Evolutionary conservation across 2,329 filamentous ascomycete species (phyloP), one percentile per base, ranked within the genome.

Genomic region (Calonectria hawksworthii): DNA sequence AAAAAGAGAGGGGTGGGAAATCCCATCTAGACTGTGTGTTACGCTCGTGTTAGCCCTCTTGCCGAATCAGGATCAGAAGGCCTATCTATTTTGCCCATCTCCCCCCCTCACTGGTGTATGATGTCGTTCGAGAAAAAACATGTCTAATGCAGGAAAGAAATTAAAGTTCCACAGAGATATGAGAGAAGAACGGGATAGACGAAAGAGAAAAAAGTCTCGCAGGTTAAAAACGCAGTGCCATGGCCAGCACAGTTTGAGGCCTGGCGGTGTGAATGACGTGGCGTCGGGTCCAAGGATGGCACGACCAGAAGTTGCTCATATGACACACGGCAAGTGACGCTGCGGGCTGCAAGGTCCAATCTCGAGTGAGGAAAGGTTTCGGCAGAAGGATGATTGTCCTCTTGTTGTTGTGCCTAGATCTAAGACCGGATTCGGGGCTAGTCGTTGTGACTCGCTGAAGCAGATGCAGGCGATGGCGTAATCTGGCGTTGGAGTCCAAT

Each of bases 261-360:
- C 56, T 41, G 56, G 56, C 34, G 56, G 56, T 63, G 56, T 63
- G 56, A 41, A 36, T 41, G 56, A 63, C 56, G 56, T 63, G 56
- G 56, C 56, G 56, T 63, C 34, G 56, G 54, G 34, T 36, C 38
- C 38, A 63, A 63, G 56, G 34, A 63, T 63, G 56, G 56, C 56
- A 63, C 36, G 56, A 63, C 34, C 56, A 41, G 56, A 63, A 47
- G 56, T 6, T 63, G 56, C 56, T 63, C 56, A 63, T 41, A 41
- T 41, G 56, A 63, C 56, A 63, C 56, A 63, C 56, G 56, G 56
- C 34, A 63, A 63, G 56, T 21, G 14, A 26, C 11, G 4, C 38
- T 63, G 56, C 56, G 14, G 34, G 34, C 34, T 63, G 56, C 56
- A 63, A 63, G 56, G 56, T 41, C 56, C 56, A 63, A 41, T 41